phyloP scores from a whole-genome alignment of 2,329 filamentous ascomycete genomes.

The Nannizziopsis arthrosporioides region DNA sequence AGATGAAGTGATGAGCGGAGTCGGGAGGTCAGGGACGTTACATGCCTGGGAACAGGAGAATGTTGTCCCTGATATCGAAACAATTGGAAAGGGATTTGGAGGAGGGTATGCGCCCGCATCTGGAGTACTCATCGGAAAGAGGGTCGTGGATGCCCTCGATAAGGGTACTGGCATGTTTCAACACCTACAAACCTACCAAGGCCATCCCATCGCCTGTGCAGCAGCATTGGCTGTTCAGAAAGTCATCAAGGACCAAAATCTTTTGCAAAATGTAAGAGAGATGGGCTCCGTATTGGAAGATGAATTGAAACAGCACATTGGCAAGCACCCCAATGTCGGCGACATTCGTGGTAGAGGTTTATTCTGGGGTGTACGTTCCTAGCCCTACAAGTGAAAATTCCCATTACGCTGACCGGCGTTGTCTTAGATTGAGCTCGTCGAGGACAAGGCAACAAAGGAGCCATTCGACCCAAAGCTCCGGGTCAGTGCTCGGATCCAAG shows the following conservation, averaged over 20 bases:
- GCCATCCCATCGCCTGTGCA: conserved; percentile 44
- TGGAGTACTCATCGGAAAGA: conserved; percentile 42
- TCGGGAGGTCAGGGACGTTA: conserved; percentile 47
- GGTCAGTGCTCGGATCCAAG: conserved; percentile 41
- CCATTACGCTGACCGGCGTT: not conserved
- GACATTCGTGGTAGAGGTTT: conserved; percentile 48
- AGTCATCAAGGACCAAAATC: conserved; percentile 45
- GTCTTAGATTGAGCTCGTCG: conserved; percentile 45
- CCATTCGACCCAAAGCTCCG: conserved; percentile 39
- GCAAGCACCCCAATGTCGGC: conserved; percentile 41
- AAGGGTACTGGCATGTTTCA: conserved; percentile 41
- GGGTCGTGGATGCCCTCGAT: conserved; percentile 39
- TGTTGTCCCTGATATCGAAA: conserved; percentile 49
- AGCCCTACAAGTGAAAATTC: not conserved
- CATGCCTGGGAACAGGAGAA: conserved; percentile 50
- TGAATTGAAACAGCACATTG: conserved; percentile 36
- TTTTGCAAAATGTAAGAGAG: conserved; percentile 47
- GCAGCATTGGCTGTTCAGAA: conserved; percentile 50
- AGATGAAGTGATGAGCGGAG: conserved; percentile 63
- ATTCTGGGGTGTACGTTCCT: conserved; percentile 46
- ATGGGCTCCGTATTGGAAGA: conserved; percentile 41
- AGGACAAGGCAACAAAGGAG: conserved; percentile 43
- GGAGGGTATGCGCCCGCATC: conserved; percentile 47
- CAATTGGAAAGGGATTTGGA: conserved; percentile 49
- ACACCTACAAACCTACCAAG: conserved; percentile 53